Percentiles rank a stretch among this genome's conserved stretches.
These are phyloP conservation scores for Pleurotus eryngii DNA, from an alignment of 768 basidiomycete genomes.

Conservation along the genomic window DNA sequence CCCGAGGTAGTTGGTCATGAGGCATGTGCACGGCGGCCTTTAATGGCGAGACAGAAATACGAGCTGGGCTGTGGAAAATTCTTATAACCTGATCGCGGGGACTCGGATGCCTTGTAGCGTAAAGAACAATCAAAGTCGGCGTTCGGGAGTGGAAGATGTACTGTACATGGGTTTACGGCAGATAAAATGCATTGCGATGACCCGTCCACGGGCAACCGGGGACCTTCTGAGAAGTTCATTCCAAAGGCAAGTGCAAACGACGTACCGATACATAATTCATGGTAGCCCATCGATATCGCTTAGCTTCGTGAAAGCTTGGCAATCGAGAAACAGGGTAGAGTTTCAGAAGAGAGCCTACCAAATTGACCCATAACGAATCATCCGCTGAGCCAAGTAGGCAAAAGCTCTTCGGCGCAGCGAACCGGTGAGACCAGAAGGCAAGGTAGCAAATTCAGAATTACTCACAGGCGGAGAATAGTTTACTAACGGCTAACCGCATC, in stretches of 20 bases:
- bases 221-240: neutral
- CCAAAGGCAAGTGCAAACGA: neutral
- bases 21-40: neutral
- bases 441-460: neutral
- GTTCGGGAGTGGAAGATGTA: neutral
- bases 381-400: too few species aligned
- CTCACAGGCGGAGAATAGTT: neutral
- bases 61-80: neutral
- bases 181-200: neutral
- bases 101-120: neutral
- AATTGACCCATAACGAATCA: neutral
- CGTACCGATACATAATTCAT: neutral
- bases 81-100: neutral
- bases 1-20: neutral
- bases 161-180: neutral
- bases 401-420: neutral
- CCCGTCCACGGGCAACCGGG: neutral
- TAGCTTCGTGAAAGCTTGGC: neutral
- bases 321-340: neutral
- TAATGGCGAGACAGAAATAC: neutral
- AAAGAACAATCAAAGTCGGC: neutral
- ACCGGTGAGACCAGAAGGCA: neutral
- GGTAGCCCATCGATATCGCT: neutral
- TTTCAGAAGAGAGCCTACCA: neutral
- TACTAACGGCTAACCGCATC: neutral